Percentiles rank a stretch among this genome's conserved stretches.
Conservation (phyloP, 164 flowering plant genomes). For the Stephania yunnanensis region DNA sequence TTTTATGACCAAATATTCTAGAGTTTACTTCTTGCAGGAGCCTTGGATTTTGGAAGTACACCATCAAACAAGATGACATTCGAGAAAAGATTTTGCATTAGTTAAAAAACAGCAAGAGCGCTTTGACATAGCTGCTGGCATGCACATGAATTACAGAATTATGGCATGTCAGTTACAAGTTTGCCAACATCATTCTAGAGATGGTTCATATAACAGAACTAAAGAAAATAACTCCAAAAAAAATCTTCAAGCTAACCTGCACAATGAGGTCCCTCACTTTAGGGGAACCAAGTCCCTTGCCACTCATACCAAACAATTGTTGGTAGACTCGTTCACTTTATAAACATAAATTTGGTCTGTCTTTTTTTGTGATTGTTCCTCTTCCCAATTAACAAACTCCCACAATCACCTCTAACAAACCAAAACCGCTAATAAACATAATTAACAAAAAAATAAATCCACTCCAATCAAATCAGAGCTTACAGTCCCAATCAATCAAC, state of each 20-base stretch:
- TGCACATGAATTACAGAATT: neutral
- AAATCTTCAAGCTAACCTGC: slow-evolving; percentile 44
- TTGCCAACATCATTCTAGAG: neutral
- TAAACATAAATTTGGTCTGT: too few species aligned
- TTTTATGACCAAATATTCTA: neutral
- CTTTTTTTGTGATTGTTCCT: too few species aligned
- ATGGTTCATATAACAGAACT: neutral
- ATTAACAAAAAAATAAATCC: too few species aligned
- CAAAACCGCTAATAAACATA: too few species aligned
- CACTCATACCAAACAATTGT: too few species aligned
- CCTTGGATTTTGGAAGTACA: too few species aligned
- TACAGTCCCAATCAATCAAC: neutral
- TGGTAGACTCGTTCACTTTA: too few species aligned
- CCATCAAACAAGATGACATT: too few species aligned
- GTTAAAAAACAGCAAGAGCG: neutral
- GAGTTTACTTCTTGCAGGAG: neutral
- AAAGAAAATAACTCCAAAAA: neutral
- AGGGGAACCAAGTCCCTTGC: too few species aligned
- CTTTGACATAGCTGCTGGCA: neutral
- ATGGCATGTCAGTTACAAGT: neutral
- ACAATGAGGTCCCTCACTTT: slow-evolving; percentile 52
- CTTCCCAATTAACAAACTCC: too few species aligned
- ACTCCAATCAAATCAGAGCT: neutral
- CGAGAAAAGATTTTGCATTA: neutral
- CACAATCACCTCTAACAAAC: too few species aligned